Evolutionary conservation across 352 stramenopile genomes (phyloP).

Genomic region (Phytophthora meadii): DNA sequence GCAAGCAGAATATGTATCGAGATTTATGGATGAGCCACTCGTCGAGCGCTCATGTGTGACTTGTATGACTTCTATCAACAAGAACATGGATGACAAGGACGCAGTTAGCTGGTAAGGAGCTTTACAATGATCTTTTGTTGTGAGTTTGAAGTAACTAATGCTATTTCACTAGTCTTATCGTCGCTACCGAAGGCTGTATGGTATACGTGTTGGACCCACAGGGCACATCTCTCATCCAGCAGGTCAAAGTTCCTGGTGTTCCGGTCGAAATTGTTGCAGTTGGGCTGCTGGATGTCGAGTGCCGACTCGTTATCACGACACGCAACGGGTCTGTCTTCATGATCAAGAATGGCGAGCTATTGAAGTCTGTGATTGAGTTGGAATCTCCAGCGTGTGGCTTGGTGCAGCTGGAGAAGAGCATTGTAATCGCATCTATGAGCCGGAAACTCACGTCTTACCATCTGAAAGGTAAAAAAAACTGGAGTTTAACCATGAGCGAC

Average conservation of each 20-base stretch:
- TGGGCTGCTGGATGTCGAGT: slow-evolving; percentile 86
- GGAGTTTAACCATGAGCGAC: slow-evolving; percentile 84
- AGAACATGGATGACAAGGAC: slow-evolving; percentile 87
- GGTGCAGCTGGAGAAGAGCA: slow-evolving; percentile 83
- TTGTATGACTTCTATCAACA: slow-evolving; percentile 91
- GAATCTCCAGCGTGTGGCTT: slow-evolving; percentile 80
- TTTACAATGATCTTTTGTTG: neutral
- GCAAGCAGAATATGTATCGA: slow-evolving; percentile 81
- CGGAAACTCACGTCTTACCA: slow-evolving; percentile 88
- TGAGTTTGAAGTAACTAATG: neutral
- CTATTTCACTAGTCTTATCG: slow-evolving; percentile 62
- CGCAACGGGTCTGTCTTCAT: slow-evolving; percentile 88
- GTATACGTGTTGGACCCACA: slow-evolving; percentile 82
- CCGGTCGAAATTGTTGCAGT: slow-evolving; percentile 81
- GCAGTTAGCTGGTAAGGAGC: slow-evolving; percentile 67
- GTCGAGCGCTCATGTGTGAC: slow-evolving; percentile 81
- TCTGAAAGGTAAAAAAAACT: slow-evolving; percentile 93
- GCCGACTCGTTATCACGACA: slow-evolving; percentile 86
- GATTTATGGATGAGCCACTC: slow-evolving; percentile 82
- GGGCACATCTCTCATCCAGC: slow-evolving; percentile 72
- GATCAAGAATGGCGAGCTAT: slow-evolving; percentile 92
- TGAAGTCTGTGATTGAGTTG: slow-evolving; percentile 89
- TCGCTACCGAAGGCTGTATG: slow-evolving; percentile 86
- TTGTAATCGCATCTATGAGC: slow-evolving; percentile 90
- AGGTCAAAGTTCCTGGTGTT: slow-evolving; percentile 72